Base-by-base conservation (phyloP, 1,284 basidiomycete genomes). In the Xerocomus minutiporus region DNA sequence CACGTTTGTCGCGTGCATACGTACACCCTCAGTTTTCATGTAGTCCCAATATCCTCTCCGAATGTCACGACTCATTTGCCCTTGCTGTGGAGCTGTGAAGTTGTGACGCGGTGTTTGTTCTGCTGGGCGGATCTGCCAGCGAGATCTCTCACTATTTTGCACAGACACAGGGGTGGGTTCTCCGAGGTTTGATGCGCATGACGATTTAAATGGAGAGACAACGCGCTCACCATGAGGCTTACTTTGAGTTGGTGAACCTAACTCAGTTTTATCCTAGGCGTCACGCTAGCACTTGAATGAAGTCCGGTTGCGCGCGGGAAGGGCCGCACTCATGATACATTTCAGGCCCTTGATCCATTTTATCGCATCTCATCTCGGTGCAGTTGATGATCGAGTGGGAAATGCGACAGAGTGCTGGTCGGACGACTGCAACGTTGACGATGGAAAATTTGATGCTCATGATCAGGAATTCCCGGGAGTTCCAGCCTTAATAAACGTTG, bases 151-250 rank as follows among this genome's bases (percentile, higher is more conserved):
- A 41, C 15, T 26, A n/a, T 26, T 42, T 28, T 42, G 41, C 41
- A 43, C 45, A 36, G 46, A 35, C 20, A 35, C 45, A 47, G 31
- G 36, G 20, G 61, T 66, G 61, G 64, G 60, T 63, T 54, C 60
- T 53, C 61, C 61, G 64, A 62, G 57, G 57, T 58, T 43, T 64
- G 62, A 62, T 65, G 57, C 48, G 57, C 52, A 45, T 46, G 46
- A 26, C 48, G 41, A 48, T 31, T 40, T 51, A 36, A 52, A 46
- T 57, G 53, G 48, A 51, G 44, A 46, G 48, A 51, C 65, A 64
- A 67, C 51, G 65, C 63, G 51, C 56, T 50, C 41, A 51, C 63
- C 63, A 65, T 54, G 64, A 65, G 63, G 63, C 55, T 20, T 25
- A 17, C 35, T 23, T n/a, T 28, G 41, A 42, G 42, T 5, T 28